Percentiles rank a stretch among this genome's conserved stretches.
These are phyloP conservation scores for Boletus sp. DNA, from an alignment of 1,284 basidiomycete species.

Conservation along the genomic window DNA sequence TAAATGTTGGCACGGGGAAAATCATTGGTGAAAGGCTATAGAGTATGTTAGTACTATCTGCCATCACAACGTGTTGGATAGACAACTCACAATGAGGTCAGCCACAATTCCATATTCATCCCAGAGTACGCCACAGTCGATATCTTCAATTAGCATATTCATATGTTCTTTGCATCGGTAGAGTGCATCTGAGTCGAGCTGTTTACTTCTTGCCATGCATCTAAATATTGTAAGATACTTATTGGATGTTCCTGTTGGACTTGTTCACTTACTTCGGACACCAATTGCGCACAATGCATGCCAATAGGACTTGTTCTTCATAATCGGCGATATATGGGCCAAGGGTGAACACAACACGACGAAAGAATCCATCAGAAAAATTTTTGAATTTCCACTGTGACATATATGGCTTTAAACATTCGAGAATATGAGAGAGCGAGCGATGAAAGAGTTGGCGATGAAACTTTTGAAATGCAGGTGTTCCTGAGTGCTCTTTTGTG, in stretches of 20 bases:
- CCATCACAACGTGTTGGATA: too few species aligned
- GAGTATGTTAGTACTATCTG: too few species aligned
- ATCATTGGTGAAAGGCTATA: too few species aligned
- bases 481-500: neutral
- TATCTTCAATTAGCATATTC: neutral
- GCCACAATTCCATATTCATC: neutral
- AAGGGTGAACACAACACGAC: slow-evolving; percentile 11
- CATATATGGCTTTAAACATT: slow-evolving; percentile 16
- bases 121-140: neutral
- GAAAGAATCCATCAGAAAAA: slow-evolving; percentile 23
- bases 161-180: neutral
- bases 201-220: too few species aligned
- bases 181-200: too few species aligned
- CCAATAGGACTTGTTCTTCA: slow-evolving; percentile 24
- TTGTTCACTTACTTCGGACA: slow-evolving; percentile 16
- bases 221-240: too few species aligned
- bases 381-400: slow-evolving; percentile 7
- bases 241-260: too few species aligned
- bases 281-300: slow-evolving; percentile 27
- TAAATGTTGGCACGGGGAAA: too few species aligned
- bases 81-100: too few species aligned
- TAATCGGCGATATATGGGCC: slow-evolving; percentile 33
- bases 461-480: slow-evolving; percentile 18
- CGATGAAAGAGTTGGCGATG: slow-evolving; percentile 14
- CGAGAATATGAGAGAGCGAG: too few species aligned